phyloP scores from a whole-genome alignment of 805 yeast species.

The Cyberlindnera nakhonratchasimensis region DNA sequence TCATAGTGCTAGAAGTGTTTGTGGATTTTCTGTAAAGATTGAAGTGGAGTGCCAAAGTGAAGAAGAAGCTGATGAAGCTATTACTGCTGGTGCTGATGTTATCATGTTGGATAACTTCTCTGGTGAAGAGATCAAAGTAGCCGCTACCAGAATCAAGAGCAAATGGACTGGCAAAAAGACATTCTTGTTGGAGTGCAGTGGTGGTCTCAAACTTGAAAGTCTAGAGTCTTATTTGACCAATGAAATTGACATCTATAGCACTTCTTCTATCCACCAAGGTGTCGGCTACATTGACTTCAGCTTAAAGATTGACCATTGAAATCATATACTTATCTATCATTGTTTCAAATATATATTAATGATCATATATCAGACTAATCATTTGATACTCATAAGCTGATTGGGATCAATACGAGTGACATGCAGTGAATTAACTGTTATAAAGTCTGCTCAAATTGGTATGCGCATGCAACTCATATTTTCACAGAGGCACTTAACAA shows the following conservation, averaged over 20 bases:
- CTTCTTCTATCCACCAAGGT: conserved; percentile 94
- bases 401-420: too few relatives aligned
- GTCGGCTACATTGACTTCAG: conserved; percentile 78
- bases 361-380: too few relatives aligned
- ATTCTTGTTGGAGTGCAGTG: conserved; percentile 84
- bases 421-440: too few relatives aligned
- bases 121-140: conserved; percentile 58
- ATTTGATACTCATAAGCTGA: too few relatives aligned
- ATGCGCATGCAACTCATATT: too few relatives aligned
- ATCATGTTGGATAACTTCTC: conserved; percentile 90
- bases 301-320: conserved; percentile 56
- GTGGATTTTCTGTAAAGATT: conserved; percentile 86
- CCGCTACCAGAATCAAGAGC: conserved; percentile 59
- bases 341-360: too few relatives aligned
- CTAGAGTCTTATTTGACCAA: conserved; percentile 62
- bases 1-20: conserved; percentile 65
- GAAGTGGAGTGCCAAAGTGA: conserved; percentile 91
- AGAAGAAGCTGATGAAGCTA: conserved; percentile 87
- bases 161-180: conserved; percentile 46
- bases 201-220: conserved; percentile 77
- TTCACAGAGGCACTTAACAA: too few relatives aligned
- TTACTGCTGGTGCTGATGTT: conserved; percentile 91
- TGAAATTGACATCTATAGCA: conserved; percentile 85
- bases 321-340: too few relatives aligned
- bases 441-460: too few relatives aligned